phyloP scores from a whole-genome alignment of 1,284 basidiomycete genomes.

The Ustilago esculenta region DNA sequence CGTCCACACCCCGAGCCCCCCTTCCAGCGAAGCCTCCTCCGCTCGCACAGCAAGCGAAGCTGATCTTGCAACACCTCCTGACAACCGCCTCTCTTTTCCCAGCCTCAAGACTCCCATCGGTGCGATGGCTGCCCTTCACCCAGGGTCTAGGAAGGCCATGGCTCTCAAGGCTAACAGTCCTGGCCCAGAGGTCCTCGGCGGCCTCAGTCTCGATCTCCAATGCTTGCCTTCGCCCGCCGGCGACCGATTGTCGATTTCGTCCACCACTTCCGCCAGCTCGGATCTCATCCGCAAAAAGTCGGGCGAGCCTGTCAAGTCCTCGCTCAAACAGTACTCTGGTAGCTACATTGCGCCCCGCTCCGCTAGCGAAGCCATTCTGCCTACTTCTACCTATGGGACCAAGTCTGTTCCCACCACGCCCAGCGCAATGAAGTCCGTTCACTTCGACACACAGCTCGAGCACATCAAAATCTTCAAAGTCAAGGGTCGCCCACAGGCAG shows the following conservation, averaged over 20 bases:
- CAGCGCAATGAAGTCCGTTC: constrained; percentile 79
- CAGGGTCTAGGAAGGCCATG: constrained; percentile 52
- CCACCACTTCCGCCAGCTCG: constrained; percentile 35
- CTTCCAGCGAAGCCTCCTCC: constrained; percentile 34
- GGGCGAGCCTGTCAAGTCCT: constrained; percentile 89
- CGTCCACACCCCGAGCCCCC: constrained; percentile 42
- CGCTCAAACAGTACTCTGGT: constrained; percentile 77
- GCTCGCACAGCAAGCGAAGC: constrained; percentile 37
- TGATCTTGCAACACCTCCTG: constrained; percentile 29
- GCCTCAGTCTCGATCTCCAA: constrained; percentile 58
- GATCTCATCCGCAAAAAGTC: constrained; percentile 83
- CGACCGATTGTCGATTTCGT: constrained; percentile 37
- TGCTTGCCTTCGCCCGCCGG: constrained; percentile 53
- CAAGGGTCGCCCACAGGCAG: constrained; percentile 90
- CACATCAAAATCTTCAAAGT: constrained; percentile 88
- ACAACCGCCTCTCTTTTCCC: constrained; percentile 42
- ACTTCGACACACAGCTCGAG: constrained; percentile 90
- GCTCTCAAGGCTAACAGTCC: constrained; percentile 51
- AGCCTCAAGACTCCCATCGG: constrained; percentile 26
- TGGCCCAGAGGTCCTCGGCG: constrained; percentile 47
- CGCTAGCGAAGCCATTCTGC: constrained; percentile 69
- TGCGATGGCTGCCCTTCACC: constrained; percentile 33
- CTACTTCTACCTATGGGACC: constrained; percentile 41
- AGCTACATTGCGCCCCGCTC: constrained; percentile 53
- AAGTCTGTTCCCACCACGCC: constrained; percentile 72